These are phyloP conservation scores for Ascochyta koolunga DNA, from an alignment of 2,329 filamentous ascomycete species.

Conservation along the genomic window DNA sequence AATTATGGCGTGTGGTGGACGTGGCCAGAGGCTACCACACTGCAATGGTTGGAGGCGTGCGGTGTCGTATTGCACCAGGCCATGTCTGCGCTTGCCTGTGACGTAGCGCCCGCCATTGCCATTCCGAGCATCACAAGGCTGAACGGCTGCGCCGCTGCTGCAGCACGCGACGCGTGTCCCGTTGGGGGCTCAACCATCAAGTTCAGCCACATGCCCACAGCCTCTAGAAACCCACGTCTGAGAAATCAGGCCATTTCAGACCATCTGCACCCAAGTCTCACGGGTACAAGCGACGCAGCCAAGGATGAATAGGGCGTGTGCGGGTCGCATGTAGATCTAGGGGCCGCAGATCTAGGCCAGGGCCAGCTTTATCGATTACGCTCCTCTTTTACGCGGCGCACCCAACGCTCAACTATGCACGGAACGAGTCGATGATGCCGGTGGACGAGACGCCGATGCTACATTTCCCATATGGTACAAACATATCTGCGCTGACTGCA, in stretches of 20 bases:
- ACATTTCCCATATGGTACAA: slow-evolving; percentile 41
- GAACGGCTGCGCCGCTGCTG: slow-evolving; percentile 23
- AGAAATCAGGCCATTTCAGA: neutral
- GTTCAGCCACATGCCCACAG: slow-evolving; percentile 16
- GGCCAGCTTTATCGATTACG: slow-evolving; percentile 42
- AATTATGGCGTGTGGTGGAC: slow-evolving; percentile 50
- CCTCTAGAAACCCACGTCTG: neutral
- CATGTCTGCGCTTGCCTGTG: slow-evolving; percentile 36
- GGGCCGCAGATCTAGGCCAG: slow-evolving; percentile 27
- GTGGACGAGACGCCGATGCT: slow-evolving; percentile 22
- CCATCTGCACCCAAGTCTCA: neutral
- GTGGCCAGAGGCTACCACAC: slow-evolving; percentile 27
- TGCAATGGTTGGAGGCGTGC: slow-evolving; percentile 6
- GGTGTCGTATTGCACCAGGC: slow-evolving; percentile 25
- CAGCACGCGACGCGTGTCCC: slow-evolving; percentile 20
- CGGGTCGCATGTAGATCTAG: slow-evolving; percentile 26
- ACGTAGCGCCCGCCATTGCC: slow-evolving; percentile 35
- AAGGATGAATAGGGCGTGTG: slow-evolving; percentile 27
- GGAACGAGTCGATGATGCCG: slow-evolving; percentile 4
- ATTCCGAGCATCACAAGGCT: slow-evolving; percentile 21
- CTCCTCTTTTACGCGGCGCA: slow-evolving; percentile 21
- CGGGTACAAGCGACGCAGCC: slow-evolving; percentile 3
- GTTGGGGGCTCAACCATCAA: slow-evolving; percentile 7
- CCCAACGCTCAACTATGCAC: neutral
- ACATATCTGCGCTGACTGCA: slow-evolving; percentile 29